Evolutionary conservation across 306 rosid species (phyloP), one percentile per base, ranked within the genome.

Genomic region (Prunus padus): DNA sequence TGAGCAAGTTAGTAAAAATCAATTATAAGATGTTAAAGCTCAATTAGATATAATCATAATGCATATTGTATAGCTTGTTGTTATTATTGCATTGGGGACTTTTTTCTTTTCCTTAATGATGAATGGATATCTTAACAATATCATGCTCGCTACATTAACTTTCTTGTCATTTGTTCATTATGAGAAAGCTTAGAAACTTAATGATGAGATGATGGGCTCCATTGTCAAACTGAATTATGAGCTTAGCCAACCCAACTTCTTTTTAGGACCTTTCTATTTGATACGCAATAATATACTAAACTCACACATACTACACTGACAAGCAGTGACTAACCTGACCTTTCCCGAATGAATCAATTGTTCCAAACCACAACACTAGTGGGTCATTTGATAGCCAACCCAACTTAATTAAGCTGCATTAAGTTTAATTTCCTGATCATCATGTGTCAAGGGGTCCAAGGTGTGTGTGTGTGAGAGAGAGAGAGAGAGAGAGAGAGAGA

Each of bases 141-240:
- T 33, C 2, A 33, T 28, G 42, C 4, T 28, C 42, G 19, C 20
- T 11, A 61, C 5, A 26, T 28, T 28, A 18, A 33, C 47, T 33
- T 18, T 64, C 68, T 33, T 64, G 47, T 33, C 46, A 64, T 64
- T 64, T 33, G 47, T 64, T 64, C 47, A 64, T 64, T 10, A 64
- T 33, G 18, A 4, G 47, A 33, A 61, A 64, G 46, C 23, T 9
- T 33, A 3, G 22, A 18, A 8, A 31, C 15, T 64, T 18, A 8
- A 51, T 51, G 56, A 18, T 18, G 56, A 5, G 15, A 18, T 19
- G 23, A 62, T 28, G 11, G 9, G 44, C 20, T 2, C 72, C 52
- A 4, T 25, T 62, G 44, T 62, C 67, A 30, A 61, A 61, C 44
- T 28, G 4, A 61, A 28, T 28, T 15, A 61, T 15, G 42, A 61